Evolutionary conservation across 1,284 basidiomycete genomes (phyloP).

Genomic region (Moesziomyces sp.): DNA sequence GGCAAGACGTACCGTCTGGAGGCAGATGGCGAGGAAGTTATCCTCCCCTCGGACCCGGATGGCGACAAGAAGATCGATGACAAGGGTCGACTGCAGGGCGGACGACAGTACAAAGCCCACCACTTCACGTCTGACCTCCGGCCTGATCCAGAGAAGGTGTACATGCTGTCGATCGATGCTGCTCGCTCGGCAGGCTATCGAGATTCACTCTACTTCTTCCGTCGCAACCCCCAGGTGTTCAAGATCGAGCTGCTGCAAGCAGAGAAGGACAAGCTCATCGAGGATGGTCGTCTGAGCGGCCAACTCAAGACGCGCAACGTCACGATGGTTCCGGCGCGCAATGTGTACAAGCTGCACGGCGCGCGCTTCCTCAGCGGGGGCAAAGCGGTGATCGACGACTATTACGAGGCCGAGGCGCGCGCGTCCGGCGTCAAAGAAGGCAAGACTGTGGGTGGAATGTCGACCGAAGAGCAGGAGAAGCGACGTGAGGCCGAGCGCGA

Average conservation of each 20-base stretch:
- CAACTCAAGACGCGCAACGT: constrained; percentile 90
- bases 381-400: constrained; percentile 90
- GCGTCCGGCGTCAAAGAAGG: constrained; percentile 68
- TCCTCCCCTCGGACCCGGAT: constrained; percentile 82
- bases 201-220: constrained; percentile 96
- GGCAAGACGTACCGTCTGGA: constrained; percentile 82
- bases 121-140: constrained; percentile 86
- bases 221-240: constrained; percentile 86
- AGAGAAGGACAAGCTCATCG: constrained; percentile 92
- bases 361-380: constrained; percentile 88
- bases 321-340: constrained; percentile 89
- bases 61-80: constrained; percentile 92
- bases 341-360: constrained; percentile 93
- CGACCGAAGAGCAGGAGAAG: constrained; percentile 52
- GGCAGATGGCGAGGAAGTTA: constrained; percentile 86
- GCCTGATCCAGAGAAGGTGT: constrained; percentile 80
- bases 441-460: constrained; percentile 57
- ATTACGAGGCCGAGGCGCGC: constrained; percentile 85
- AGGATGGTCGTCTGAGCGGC: constrained; percentile 83
- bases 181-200: constrained; percentile 93
- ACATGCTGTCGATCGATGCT: constrained; percentile 96
- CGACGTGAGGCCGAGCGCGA: constrained; percentile 56
- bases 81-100: constrained; percentile 84
- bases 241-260: constrained; percentile 74
- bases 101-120: constrained; percentile 85